phyloP scores from a whole-genome alignment of 345 rosid species.

The Geranium brycei region DNA sequence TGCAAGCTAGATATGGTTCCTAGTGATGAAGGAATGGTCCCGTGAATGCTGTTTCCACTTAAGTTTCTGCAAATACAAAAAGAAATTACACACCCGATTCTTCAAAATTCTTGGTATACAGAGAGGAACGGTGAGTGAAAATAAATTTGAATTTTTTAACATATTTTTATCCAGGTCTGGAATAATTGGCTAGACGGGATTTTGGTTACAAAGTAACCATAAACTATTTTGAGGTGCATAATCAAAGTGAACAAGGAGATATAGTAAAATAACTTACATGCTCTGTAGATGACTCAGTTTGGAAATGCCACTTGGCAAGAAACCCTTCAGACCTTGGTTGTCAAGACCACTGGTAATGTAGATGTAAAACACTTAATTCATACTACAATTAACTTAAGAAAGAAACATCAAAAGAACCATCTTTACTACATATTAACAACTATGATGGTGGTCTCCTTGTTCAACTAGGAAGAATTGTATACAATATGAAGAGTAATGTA shows the following conservation, averaged over 20 bases:
- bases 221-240: not conserved
- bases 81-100: no score
- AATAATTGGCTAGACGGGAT: not conserved
- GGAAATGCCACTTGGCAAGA: constrained; percentile 61
- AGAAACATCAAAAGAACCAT: not conserved
- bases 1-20: constrained; percentile 54
- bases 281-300: constrained; percentile 60
- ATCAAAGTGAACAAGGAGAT: constrained; percentile 9
- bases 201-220: not conserved
- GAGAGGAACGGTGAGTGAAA: no score
- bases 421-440: no score
- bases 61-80: constrained; percentile 51
- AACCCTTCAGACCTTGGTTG: constrained; percentile 84
- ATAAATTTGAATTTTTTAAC: not conserved
- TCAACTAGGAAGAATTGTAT: not conserved
- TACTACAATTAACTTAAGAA: not conserved
- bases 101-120: no score
- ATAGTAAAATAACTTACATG: constrained; percentile 44
- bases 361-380: constrained; percentile 8
- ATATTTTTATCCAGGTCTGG: not conserved
- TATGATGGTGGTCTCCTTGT: not conserved
- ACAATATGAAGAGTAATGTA: not conserved
- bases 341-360: constrained; percentile 54
- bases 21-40: constrained; percentile 62
- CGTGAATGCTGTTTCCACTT: constrained; percentile 67